Percentiles rank a stretch among this genome's conserved stretches.
Conservation (phyloP, 805 yeast genomes). For the Myxozyma vanderwaltii region DNA sequence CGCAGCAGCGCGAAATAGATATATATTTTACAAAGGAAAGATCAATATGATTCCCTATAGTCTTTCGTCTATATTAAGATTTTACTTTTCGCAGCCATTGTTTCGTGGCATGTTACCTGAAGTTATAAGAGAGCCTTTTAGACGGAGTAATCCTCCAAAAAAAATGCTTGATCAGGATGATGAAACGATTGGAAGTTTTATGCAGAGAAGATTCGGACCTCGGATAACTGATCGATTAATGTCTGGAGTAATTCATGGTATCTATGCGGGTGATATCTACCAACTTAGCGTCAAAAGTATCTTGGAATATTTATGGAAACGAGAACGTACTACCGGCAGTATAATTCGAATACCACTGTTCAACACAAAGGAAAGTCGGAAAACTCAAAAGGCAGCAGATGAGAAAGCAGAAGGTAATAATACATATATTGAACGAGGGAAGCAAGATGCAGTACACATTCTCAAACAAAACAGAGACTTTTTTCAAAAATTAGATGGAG, state of each 20-base stretch:
- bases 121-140: conserved; percentile 29
- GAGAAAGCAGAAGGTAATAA: neutral
- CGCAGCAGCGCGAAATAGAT: conserved; percentile 50
- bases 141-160: neutral
- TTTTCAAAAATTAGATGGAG: conserved; percentile 8
- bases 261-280: conserved; percentile 82
- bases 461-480: conserved; percentile 40
- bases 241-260: conserved; percentile 85
- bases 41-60: conserved; percentile 39
- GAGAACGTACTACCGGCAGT: conserved; percentile 20
- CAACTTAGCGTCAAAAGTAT: conserved; percentile 54
- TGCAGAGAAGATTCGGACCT: conserved; percentile 69
- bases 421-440: conserved; percentile 4
- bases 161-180: conserved; percentile 46
- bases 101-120: conserved; percentile 46
- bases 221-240: conserved; percentile 56
- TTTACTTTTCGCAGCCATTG: conserved; percentile 36
- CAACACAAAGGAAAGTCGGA: neutral
- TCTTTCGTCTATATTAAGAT: conserved; percentile 8
- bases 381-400: neutral
- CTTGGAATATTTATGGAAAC: conserved; percentile 21
- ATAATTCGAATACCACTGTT: conserved; percentile 7
- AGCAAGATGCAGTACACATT: conserved; percentile 24
- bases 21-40: conserved; percentile 22
- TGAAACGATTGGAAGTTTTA: conserved; percentile 70